Evolutionary conservation across 2,329 filamentous ascomycete species (phyloP), one percentile per base, ranked within the genome.

Genomic region (Ophiocordyceps polyrhachis-furcata): DNA sequence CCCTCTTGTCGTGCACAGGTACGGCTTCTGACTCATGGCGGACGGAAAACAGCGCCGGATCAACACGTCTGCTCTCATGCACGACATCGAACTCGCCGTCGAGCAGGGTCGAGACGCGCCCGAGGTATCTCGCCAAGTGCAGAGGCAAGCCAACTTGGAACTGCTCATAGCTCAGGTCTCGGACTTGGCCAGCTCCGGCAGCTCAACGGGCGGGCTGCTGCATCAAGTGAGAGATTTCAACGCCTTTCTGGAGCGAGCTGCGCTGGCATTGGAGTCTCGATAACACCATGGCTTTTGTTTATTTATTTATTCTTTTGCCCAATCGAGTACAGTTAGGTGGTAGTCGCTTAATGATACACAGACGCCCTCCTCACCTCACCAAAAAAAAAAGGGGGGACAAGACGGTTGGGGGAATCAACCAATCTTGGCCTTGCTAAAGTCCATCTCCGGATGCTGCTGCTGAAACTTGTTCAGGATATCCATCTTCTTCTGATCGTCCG

Each of bases 391-490:
- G n/a, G n/a, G n/a, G n/a, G n/a, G n/a, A 41, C 12, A 41, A 15
- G 21, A 41, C 12, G 13, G n/a, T n/a, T n/a, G 6, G 21, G 21
- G 21, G 17, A 23, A 20, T 44, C 43, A 78, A 55, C 64, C 70
- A 46, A 82, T 74, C 66, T 81, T 79, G 50, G 77, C 79, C 42
- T 82, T 81, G 58, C 69, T 76, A 55, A 83, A 82, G 59, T 83
- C 79, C 72, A 83, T 76, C 65, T 82, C 78, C 0, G 76, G 75
- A 53, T 79, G 75, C 62, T 94, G 78, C 43, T 68, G 70, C 74
- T 95, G 82, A 66, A 98, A 96, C 68, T 93, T 86, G 66, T 84
- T 83, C 59, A 98, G 66, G 55, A 98, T 81, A 46, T 98, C 89
- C 58, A 79, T 65, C 74, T 96, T 96, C 71, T 88, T 85, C 73